These are phyloP conservation scores for Hypericum perforatum DNA, from an alignment of 345 rosid species.

Conservation along the genomic window DNA sequence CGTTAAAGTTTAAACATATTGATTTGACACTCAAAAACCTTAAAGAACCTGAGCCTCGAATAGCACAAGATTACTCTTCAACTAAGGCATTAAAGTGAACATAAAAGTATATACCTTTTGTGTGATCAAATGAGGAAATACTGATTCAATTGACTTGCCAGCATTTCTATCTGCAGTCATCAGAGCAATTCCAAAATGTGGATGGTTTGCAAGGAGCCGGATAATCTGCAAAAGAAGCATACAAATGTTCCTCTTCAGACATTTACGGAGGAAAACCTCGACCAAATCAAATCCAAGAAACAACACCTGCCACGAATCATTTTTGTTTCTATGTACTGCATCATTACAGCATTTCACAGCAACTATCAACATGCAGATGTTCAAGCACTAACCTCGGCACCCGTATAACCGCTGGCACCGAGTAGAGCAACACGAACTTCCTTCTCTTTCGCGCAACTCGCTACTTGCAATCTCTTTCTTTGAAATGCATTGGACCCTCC, in stretches of 20 bases:
- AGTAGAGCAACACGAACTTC: conserved; percentile 76
- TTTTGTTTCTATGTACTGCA: too few relatives aligned
- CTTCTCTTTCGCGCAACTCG: conserved; percentile 25
- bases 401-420: conserved; percentile 99
- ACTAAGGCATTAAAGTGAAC: neutral
- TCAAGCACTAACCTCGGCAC: conserved; percentile 63
- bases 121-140: conserved; percentile 65
- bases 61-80: neutral
- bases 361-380: neutral
- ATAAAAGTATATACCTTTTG: conserved; percentile 39
- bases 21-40: too few relatives aligned
- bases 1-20: too few relatives aligned
- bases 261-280: neutral
- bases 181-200: conserved; percentile 52
- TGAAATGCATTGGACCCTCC: conserved; percentile 30
- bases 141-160: conserved; percentile 83
- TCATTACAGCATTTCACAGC: too few relatives aligned
- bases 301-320: too few relatives aligned
- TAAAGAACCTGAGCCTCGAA: too few relatives aligned
- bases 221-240: conserved; percentile 44
- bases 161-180: conserved; percentile 99
- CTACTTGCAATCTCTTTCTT: conserved; percentile 24
- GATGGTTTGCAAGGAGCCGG: conserved; percentile 73
- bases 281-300: too few relatives aligned
- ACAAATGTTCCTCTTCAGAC: neutral